Conservation (phyloP, 2,329 filamentous ascomycete species). For the Colletotrichum endophyticum region DNA sequence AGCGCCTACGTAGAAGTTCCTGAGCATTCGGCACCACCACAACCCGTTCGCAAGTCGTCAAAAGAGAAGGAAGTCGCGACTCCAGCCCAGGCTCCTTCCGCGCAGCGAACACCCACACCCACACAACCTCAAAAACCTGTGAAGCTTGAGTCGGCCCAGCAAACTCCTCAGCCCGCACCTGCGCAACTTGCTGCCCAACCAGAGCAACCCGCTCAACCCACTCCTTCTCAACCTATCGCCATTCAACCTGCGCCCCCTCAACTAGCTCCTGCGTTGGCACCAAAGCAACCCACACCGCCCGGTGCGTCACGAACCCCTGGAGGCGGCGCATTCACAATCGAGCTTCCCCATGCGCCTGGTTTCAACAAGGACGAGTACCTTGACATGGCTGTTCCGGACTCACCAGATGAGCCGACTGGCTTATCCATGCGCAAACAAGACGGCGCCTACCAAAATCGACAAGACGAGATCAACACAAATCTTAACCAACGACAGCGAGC, state of each 20-base stretch:
- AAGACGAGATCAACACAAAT: conserved; percentile 63
- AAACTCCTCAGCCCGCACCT: background rate
- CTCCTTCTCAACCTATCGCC: background rate
- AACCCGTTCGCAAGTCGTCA: conserved; percentile 8
- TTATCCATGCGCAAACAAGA: conserved; percentile 57
- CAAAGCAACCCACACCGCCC: background rate
- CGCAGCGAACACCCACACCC: background rate
- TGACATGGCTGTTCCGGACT: conserved; percentile 44
- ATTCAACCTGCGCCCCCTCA: background rate
- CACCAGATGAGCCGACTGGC: conserved; percentile 50
- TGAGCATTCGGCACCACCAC: conserved; percentile 26
- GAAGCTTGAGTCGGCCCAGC: background rate
- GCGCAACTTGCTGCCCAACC: background rate
- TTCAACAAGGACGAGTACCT: conserved; percentile 61
- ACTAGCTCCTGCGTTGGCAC: background rate
- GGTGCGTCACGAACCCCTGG: background rate
- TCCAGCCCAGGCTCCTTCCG: background rate
- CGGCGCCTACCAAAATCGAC: conserved; percentile 44
- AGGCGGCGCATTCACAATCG: conserved; percentile 45
- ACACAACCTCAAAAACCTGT: background rate
- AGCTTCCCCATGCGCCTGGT: conserved; percentile 42
- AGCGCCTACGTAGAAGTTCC: conserved; percentile 39
- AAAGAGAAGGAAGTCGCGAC: background rate
- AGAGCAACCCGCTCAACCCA: background rate
- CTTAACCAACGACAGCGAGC: conserved; percentile 84